Evolutionary conservation across 225 moss, liverwort and hornwort species (phyloP).

Genomic region (Antitrichia curtipendula): DNA sequence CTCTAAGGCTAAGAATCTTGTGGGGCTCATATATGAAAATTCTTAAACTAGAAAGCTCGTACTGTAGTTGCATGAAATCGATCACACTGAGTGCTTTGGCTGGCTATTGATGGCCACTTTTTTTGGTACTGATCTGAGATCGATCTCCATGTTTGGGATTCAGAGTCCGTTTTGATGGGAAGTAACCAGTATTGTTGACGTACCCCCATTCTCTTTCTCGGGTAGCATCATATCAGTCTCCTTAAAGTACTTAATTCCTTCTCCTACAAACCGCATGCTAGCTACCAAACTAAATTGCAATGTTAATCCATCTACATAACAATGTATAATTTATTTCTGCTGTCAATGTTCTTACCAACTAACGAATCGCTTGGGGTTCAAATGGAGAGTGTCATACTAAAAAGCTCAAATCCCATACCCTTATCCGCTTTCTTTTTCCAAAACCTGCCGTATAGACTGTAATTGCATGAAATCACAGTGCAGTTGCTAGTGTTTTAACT

Average conservation of each 20-base stretch:
- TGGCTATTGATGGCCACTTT: background rate
- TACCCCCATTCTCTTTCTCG: background rate
- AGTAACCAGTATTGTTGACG: background rate
- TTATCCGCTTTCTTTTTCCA: background rate
- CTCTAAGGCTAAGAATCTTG: background rate
- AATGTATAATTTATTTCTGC: background rate
- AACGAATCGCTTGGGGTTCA: too few relatives aligned
- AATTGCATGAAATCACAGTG: background rate
- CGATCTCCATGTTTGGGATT: background rate
- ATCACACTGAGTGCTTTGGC: background rate
- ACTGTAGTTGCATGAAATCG: background rate
- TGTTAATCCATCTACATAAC: background rate
- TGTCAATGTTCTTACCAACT: background rate
- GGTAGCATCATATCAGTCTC: background rate
- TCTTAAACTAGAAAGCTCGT: background rate
- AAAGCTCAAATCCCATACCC: background rate
- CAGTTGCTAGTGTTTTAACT: background rate
- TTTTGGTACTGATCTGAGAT: background rate
- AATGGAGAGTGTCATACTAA: background rate
- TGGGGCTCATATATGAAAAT: background rate
- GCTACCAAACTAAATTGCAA: background rate
- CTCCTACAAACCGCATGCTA: background rate
- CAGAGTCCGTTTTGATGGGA: background rate
- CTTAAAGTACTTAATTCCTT: background rate
- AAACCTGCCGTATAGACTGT: background rate